phyloP scores from a whole-genome alignment of 1,284 basidiomycete genomes.

The Sanghuangporus sanghuang region DNA sequence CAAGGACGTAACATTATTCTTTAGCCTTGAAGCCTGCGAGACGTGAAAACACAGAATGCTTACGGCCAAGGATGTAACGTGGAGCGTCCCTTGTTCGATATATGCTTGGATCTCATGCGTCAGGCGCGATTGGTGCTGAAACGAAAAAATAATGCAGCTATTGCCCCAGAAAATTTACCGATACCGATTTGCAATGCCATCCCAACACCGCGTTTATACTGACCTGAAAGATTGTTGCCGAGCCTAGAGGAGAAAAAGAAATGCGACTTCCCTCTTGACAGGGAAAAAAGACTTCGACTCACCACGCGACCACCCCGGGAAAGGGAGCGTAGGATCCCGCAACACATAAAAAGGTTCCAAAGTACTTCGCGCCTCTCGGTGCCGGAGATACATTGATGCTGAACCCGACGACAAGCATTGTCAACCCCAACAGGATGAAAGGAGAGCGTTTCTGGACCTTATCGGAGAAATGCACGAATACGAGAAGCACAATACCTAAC shows the following conservation, averaged over 20 bases:
- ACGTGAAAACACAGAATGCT: not conserved
- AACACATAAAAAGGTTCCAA: slow-evolving; percentile 61
- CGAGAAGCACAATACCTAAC: slow-evolving; percentile 46
- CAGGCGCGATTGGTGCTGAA: slow-evolving; percentile 29
- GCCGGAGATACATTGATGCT: slow-evolving; percentile 57
- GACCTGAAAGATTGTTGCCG: slow-evolving; percentile 56
- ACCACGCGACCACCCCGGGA: slow-evolving; percentile 67
- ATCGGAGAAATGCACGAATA: slow-evolving; percentile 58
- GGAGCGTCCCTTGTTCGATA: slow-evolving; percentile 56
- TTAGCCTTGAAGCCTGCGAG: not conserved
- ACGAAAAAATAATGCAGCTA: not conserved
- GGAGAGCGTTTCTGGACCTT: slow-evolving; percentile 49
- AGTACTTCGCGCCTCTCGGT: slow-evolving; percentile 52
- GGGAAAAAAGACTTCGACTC: slow-evolving; percentile 15
- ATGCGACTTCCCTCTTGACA: not conserved
- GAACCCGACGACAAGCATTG: slow-evolving; percentile 54
- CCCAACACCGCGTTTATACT: slow-evolving; percentile 61
- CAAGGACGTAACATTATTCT: not conserved
- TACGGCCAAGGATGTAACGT: slow-evolving; percentile 53
- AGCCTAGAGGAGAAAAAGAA: slow-evolving; percentile 29
- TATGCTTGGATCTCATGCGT: slow-evolving; percentile 40
- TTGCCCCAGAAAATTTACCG: not conserved
- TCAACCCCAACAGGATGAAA: slow-evolving; percentile 54
- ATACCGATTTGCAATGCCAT: slow-evolving; percentile 61
- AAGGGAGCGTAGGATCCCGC: slow-evolving; percentile 55